phyloP scores from a whole-genome alignment of 768 basidiomycete genomes.

The Royoungia palumana region DNA sequence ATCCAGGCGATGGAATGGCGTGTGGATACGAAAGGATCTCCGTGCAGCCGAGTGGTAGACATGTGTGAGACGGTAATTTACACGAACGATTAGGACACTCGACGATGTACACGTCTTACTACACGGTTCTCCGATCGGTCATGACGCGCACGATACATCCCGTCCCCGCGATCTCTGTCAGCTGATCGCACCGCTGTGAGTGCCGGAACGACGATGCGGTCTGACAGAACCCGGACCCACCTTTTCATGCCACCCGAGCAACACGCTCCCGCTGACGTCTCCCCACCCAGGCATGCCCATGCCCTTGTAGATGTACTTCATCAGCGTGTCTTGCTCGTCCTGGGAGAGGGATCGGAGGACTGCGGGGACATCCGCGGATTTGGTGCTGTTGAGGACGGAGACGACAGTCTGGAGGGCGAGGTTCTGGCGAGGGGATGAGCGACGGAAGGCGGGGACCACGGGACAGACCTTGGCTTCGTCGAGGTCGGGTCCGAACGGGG shows the following conservation, averaged over 20 bases:
- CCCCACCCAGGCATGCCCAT: conserved; percentile 69
- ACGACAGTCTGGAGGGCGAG: conserved; percentile 77
- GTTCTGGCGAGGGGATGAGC: conserved; percentile 43
- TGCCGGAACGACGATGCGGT: conserved; percentile 13
- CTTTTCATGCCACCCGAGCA: conserved; percentile 93
- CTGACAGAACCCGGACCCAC: conserved; percentile 35
- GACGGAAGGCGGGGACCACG: too few relatives aligned
- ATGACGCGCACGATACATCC: conserved; percentile 91
- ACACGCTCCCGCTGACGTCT: conserved; percentile 62
- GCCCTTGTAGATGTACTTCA: conserved; percentile 98
- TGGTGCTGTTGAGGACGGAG: conserved; percentile 91
- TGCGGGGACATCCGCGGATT: conserved; percentile 77
- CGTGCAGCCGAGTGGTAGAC: conserved; percentile 5
- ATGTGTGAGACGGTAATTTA: too few relatives aligned
- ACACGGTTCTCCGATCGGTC: conserved; percentile 63
- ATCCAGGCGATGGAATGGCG: conserved; percentile 26
- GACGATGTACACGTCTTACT: too few relatives aligned
- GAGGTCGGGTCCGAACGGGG: conserved; percentile 85
- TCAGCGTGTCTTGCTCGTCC: conserved; percentile 83
- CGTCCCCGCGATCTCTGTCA: conserved; percentile 90
- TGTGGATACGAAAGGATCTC: conserved; percentile 17
- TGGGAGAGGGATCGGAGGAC: conserved; percentile 70
- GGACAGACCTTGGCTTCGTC: conserved; percentile 82
- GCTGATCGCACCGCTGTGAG: conserved; percentile 38
- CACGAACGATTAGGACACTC: too few relatives aligned